Base-by-base conservation (phyloP, 106 monocot genomes). In the Triglochin maritima region DNA sequence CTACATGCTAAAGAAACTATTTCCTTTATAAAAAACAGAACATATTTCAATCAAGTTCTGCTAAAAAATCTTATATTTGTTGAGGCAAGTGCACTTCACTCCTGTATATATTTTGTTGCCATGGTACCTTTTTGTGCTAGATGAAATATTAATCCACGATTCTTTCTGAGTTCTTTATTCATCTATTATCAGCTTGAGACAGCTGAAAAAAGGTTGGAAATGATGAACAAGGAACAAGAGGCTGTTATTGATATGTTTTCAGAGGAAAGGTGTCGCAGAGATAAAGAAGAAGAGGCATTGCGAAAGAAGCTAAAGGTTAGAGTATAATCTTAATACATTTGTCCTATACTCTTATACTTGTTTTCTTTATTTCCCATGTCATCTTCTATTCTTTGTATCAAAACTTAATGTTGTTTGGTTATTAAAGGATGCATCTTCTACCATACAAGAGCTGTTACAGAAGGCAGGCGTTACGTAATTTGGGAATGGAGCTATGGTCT, bases 181-280 rank as follows among this genome's bases (percentile, higher is more conserved):
- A 17, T 11, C 10, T 52, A 55, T 15, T 44, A 49, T 9, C 67
- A 88, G 88, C 47, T 88, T 64, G 69, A 70, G 66, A 57, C 42
- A 44, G 59, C 65, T 9, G 51, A 79, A 16, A 77, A 72, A 47
- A 70, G 69, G 57, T 13, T 89, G 57, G 77, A 82, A 52, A 77
- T 47, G 47, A 46, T 74, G 73, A 75, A 79, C 52, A 79, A 76
- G 60, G 89, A 89, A 59, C 83, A 83, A 66, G 89, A 89, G 58
- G 81, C 89, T 48, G 41, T 89, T 46, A 83, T 89, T 16, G 83
- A 81, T 49, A 81, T 89, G 45, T 86, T 89, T 71, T 76, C 83
- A 13, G 89, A 89, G 76, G 89, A 89, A 83, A 83, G 86, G 49
- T 63, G 7, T 43, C 80, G 86, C 2, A 75, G 86, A 8, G 83